These are phyloP conservation scores for Fusarium burgessii DNA, from an alignment of 2,329 filamentous ascomycete genomes.

Conservation along the genomic window DNA sequence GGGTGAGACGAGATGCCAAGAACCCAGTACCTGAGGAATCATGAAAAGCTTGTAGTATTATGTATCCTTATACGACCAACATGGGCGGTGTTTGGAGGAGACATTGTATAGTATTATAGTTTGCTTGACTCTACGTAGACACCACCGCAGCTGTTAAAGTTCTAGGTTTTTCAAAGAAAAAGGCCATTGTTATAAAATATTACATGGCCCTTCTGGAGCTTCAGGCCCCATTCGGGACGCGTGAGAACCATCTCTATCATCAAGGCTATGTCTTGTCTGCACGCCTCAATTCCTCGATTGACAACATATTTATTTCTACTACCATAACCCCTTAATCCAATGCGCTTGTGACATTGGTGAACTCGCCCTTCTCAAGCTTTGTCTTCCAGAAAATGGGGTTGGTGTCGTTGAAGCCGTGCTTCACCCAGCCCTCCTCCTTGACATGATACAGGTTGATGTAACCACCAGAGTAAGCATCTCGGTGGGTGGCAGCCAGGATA, in stretches of 20 bases:
- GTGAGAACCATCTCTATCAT: slow-evolving; percentile 36
- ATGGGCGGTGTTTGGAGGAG: not conserved
- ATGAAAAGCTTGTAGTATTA: slow-evolving; percentile 11
- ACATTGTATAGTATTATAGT: slow-evolving; percentile 26
- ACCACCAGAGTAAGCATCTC: slow-evolving; percentile 98
- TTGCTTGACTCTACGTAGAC: slow-evolving; percentile 3
- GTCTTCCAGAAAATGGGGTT: slow-evolving; percentile 99
- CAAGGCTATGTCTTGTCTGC: slow-evolving; percentile 12
- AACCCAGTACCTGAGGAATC: not conserved
- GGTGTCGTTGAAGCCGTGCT: slow-evolving; percentile 97
- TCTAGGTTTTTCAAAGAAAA: slow-evolving; percentile 38
- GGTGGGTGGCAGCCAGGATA: slow-evolving; percentile 95
- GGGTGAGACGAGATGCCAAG: slow-evolving; percentile 50
- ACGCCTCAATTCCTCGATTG: slow-evolving; percentile 6
- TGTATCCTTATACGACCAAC: not conserved
- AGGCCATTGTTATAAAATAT: slow-evolving; percentile 48
- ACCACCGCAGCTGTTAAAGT: slow-evolving; percentile 11
- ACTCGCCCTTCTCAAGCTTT: slow-evolving; percentile 98
- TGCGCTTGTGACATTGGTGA: slow-evolving; percentile 90
- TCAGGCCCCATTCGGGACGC: slow-evolving; percentile 8
- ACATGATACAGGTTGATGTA: slow-evolving; percentile 99
- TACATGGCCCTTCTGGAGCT: slow-evolving; percentile 39
- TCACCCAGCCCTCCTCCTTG: slow-evolving; percentile 98
- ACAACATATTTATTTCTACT: slow-evolving; percentile 15
- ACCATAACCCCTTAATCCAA: slow-evolving; percentile 61